These are phyloP conservation scores for Suhomyces atakaporum DNA, from an alignment of 1,139 yeast genomes.

Conservation along the genomic window DNA sequence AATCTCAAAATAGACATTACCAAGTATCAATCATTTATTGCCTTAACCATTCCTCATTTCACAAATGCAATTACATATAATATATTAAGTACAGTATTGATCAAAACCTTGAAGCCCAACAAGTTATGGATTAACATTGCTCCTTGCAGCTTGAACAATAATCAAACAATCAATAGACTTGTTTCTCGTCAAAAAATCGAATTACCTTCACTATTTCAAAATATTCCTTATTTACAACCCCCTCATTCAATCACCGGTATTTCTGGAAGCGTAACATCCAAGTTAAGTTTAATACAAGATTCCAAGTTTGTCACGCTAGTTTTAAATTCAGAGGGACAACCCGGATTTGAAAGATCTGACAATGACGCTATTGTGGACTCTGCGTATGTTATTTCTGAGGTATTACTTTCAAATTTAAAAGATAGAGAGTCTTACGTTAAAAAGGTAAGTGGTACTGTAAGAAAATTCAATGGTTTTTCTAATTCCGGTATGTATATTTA, in stretches of 20 bases:
- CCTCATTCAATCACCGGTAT: constrained; percentile 60
- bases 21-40: constrained; percentile 13
- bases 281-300: constrained; percentile 17
- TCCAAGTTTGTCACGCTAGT: constrained; percentile 27
- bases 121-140: constrained; percentile 35
- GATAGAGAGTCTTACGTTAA: constrained; percentile 24
- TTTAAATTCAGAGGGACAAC: constrained; percentile 57
- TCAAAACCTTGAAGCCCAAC: constrained; percentile 13
- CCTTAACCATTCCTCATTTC: constrained; percentile 37
- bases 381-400: constrained; percentile 23
- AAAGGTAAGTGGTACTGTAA: constrained; percentile 30
- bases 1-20: constrained; percentile 28
- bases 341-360: constrained; percentile 52
- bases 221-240: constrained; percentile 45
- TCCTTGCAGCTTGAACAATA: constrained; percentile 38
- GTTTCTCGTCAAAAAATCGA: constrained; percentile 24
- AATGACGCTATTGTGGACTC: constrained; percentile 41
- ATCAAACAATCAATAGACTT: constrained; percentile 31
- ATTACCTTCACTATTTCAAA: constrained; percentile 11
- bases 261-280: constrained; percentile 44
- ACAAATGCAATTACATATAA: constrained; percentile 34
- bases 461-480: constrained; percentile 39
- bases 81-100: constrained; percentile 28
- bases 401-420: constrained; percentile 13
- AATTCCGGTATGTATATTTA: constrained; percentile 45